Percentiles rank a stretch among this genome's conserved stretches.
phyloP scores from a whole-genome alignment of 495 filamentous ascomycete genomes.

The Penicillium nucicola region DNA sequence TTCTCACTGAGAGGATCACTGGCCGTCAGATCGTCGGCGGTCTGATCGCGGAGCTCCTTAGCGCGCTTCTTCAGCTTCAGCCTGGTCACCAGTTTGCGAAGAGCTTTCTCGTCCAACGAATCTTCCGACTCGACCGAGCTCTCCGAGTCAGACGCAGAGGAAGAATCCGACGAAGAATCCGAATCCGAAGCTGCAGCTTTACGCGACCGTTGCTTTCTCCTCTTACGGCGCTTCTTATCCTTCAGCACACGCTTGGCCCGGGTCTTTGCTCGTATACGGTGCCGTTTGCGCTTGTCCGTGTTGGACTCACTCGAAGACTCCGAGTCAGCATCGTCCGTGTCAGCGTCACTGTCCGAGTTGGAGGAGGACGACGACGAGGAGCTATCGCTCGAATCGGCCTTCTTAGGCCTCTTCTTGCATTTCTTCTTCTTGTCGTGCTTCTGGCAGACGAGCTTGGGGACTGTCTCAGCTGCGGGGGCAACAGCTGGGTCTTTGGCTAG shows the following conservation, averaged over 20 bases:
- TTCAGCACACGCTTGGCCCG: conserved; percentile 44
- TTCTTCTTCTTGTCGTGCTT: conserved; percentile 40
- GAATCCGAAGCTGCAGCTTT: conserved; percentile 31
- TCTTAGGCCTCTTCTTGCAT: conserved; percentile 12
- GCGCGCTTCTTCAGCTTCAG: conserved; percentile 45
- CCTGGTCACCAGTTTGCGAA: conserved; percentile 48
- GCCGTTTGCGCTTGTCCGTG: conserved; percentile 24
- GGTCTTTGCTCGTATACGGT: conserved; percentile 40
- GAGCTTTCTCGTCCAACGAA: conserved; percentile 37
- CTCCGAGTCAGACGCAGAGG: conserved; percentile 31
- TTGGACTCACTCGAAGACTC: conserved; percentile 35
- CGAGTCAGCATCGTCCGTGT: conserved; percentile 24
- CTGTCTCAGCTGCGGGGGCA: conserved; percentile 17
- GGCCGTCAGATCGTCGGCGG: conserved; percentile 16
- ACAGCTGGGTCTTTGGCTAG: conserved; percentile 26
- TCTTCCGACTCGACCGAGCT: conserved; percentile 26
- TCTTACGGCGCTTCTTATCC: conserved; percentile 29
- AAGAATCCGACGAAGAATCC: conserved; percentile 34
- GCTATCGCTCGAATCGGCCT: conserved; percentile 25
- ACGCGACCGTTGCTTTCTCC: conserved; percentile 40
- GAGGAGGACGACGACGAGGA: conserved; percentile 20
- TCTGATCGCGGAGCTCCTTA: conserved; percentile 27
- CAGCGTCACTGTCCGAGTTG: conserved; percentile 21
- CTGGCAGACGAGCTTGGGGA: conserved; percentile 34
- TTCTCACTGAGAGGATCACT: conserved; percentile 11